Conservation (phyloP, 2,329 filamentous ascomycete genomes). For the Talaromyces sp. region DNA sequence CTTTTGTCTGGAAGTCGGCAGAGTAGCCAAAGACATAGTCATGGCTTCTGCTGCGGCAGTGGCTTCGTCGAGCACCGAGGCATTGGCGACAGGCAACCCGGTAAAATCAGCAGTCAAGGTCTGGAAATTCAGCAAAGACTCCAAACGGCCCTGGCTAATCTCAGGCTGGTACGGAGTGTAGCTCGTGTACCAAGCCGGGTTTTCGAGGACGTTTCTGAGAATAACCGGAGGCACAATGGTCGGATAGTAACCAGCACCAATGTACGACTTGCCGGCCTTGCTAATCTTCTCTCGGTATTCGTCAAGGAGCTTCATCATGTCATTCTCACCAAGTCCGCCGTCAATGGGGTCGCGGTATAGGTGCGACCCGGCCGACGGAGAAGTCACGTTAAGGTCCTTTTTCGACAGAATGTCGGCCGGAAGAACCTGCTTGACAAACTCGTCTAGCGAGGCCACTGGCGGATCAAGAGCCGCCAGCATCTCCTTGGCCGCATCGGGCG, state of each 20-base stretch:
- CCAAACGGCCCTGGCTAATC: conserved; percentile 89
- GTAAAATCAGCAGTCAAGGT: conserved; percentile 88
- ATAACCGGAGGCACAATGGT: conserved; percentile 86
- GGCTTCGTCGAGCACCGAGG: conserved; percentile 82
- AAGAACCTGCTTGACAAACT: conserved; percentile 79
- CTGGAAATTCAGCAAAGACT: conserved; percentile 93
- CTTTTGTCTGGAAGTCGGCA: conserved; percentile 68
- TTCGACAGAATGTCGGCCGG: conserved; percentile 71
- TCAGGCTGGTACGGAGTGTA: conserved; percentile 97
- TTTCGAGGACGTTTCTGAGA: conserved; percentile 86
- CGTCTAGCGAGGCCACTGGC: conserved; percentile 66
- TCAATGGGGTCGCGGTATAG: conserved; percentile 33
- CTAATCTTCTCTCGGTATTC: conserved; percentile 53
- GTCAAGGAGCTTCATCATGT: conserved; percentile 36
- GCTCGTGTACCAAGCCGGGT: conserved; percentile 94
- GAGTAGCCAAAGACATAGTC: conserved; percentile 79
- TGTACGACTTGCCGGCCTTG: conserved; percentile 60
- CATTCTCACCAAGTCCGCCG: conserved; percentile 43
- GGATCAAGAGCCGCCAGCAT: conserved; percentile 81
- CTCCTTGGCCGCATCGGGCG: conserved; percentile 60
- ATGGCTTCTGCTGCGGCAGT: conserved; percentile 93
- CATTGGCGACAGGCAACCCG: conserved; percentile 80
- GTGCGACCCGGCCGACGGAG: conserved; percentile 37
- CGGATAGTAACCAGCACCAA: conserved; percentile 82
- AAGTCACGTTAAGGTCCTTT: conserved; percentile 55